A percentile compares a stretch with the other conserved stretches of the same genome.
These are phyloP conservation scores for Trichosanthes cucumerina DNA, from an alignment of 306 rosid species.

Conservation along the genomic window DNA sequence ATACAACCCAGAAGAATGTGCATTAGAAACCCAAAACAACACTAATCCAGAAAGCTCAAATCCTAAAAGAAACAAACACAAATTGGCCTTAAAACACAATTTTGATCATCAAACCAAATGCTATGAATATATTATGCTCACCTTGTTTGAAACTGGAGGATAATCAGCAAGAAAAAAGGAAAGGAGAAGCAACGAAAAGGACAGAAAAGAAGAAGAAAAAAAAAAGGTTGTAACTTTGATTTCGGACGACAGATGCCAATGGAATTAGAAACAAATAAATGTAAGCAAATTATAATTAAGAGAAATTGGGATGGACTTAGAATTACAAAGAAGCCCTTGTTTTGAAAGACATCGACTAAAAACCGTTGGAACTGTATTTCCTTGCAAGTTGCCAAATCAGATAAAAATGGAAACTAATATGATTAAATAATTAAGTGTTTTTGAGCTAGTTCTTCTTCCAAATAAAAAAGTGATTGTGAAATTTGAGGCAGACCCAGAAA, in stretches of 20 bases:
- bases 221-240: not conserved
- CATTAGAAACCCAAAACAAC: not conserved
- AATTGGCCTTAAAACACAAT: not conserved
- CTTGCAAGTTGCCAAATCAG: constrained; percentile 17
- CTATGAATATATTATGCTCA: not conserved
- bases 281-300: not conserved
- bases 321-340: constrained; percentile 23
- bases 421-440: not conserved
- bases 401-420: not conserved
- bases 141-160: not conserved
- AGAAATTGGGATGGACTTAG: constrained; percentile 25
- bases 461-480: too few relatives aligned
- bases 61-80: not conserved
- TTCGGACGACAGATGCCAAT: not conserved
- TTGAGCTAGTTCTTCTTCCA: not conserved
- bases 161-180: not conserved
- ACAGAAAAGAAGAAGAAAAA: not conserved
- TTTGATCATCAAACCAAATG: not conserved
- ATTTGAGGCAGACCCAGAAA: not conserved
- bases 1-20: not conserved
- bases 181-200: constrained; percentile 5
- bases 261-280: not conserved
- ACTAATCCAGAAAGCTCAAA: not conserved
- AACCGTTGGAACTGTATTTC: constrained; percentile 37
- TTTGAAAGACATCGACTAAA: constrained; percentile 6